These are phyloP conservation scores for Fusarium tuaranense DNA, from an alignment of 2,329 filamentous ascomycete species.

Conservation along the genomic window DNA sequence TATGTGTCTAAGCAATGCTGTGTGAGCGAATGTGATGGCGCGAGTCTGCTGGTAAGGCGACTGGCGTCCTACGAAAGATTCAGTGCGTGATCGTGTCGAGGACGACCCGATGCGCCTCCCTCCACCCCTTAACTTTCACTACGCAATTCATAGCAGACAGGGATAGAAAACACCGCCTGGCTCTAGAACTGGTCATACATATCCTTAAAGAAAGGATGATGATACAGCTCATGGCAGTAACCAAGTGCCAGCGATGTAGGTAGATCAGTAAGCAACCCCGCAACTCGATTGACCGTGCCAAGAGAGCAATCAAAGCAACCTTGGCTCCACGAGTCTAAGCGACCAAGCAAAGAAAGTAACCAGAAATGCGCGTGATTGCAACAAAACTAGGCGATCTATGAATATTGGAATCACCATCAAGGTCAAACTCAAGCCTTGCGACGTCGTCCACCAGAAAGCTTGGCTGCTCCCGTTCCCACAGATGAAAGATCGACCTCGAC, in stretches of 20 bases:
- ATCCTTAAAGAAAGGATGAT: background rate
- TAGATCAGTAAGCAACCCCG: background rate
- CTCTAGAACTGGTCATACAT: background rate
- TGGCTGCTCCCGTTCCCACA: conserved; percentile 44
- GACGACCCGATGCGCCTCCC: background rate
- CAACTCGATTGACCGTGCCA: background rate
- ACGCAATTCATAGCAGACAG: background rate
- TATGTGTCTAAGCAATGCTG: conserved; percentile 25
- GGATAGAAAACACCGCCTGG: background rate
- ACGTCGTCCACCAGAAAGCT: conserved; percentile 35
- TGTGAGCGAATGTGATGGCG: conserved; percentile 4
- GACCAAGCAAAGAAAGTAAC: background rate
- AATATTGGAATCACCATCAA: background rate
- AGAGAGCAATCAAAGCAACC: background rate
- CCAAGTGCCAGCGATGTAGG: background rate
- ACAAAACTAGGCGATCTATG: background rate
- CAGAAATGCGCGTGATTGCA: background rate
- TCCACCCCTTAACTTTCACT: background rate
- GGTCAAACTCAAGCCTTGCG: conserved; percentile 46
- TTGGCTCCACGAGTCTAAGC: background rate
- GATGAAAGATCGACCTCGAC: conserved; percentile 46
- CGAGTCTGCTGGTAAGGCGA: background rate
- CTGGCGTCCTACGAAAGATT: background rate
- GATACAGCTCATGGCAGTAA: background rate
- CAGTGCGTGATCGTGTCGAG: background rate